Base-by-base conservation (phyloP, 2,329 filamentous ascomycete genomes). In the Diaporthe nobilis region DNA sequence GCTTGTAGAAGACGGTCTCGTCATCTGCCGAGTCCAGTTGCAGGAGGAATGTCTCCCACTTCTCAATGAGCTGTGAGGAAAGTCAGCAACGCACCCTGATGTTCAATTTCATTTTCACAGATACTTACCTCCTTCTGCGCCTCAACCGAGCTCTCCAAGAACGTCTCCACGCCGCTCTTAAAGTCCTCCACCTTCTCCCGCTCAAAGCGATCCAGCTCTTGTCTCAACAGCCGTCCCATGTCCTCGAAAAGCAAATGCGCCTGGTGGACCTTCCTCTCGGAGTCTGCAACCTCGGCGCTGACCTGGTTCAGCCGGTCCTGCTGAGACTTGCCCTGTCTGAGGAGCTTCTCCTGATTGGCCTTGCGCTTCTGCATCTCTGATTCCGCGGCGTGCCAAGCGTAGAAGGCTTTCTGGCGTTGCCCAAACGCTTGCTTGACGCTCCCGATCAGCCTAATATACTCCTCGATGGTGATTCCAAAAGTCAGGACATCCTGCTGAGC, bases 111-210 rank as follows among this genome's bases (percentile, higher is more conserved):
- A 1, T 51, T 34, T 65, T 68, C 77, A 44, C 12, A 37, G 63
- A 31, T 57, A 85, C 91, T 84, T 83, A 97, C 96, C 93, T 99
- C 97, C 86, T 99, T 99, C 87, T 99, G 97, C 73, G 96, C 97
- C 85, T 99, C 97, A 5, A 99, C 95, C 4, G 97, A 95, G 81
- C 97, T 96, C 87, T 99, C 97, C 80, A 99, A 85, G 85, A 98
- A 99, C 1, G 97, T 99, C 87, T 99, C 97, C 2, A 99, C 96
- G 0, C 96, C 96, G 77, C 94, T 97, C 88, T 99, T 99, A 85
- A 99, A 99, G 83, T 99, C 97, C 83, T 99, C 97, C 4, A 99
- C 97, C 88, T 99, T 99, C 85, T 99, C 97, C 80, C 91, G 91
- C 86, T 99, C 97, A 81, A 99, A 99, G 25, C 96, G 90, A 81